Base-by-base conservation (phyloP, 192 early-diverging fungal genomes). In the Backusella macrospora region DNA sequence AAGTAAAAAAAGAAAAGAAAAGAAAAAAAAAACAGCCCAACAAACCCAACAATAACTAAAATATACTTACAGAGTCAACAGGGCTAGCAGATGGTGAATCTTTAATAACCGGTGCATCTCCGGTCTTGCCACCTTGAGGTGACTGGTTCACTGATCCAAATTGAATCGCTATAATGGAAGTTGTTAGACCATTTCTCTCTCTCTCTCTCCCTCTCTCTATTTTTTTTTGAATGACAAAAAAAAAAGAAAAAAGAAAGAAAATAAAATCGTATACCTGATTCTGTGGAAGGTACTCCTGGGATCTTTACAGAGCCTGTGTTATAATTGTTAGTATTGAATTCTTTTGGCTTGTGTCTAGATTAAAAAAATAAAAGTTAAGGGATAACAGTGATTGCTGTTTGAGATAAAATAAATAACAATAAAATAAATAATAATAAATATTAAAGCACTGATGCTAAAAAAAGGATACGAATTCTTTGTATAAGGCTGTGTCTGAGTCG, bases 91-190 rank as follows among this genome's bases (percentile, higher is more conserved):
- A 72, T 55, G 69, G 68, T 52, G 71, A 63, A 6, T 52, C 14
- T 6, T 38, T 45, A 14, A 65, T 0, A 29, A 44, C 29, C 43
- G 67, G 67, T n/a, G 6, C 42, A 13, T 78, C 49, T 23, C 79
- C 63, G 8, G 48, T 70, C 48, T 78, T 76, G 48, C 48, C 59
- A 42, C 68, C 70, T 55, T 76, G 66, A 14, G 71, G 59, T 40
- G 82, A 49, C 48, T 86, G 78, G 34, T 72, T 72, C 29, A 72
- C 63, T 29, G 71, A 72, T 42, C 71, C 71, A 72, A 72, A 72
- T n/a, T 72, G 71, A 34, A 72, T 72, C 8, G 44, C 43, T 29
- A 21, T 43, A 64, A 46, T 47, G 6, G 10, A 23, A 29, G 2
- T 5, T 6, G 6, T 23, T 21, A 34, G 21, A 18, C 0, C 16